phyloP scores from a whole-genome alignment of 1,284 basidiomycete species.

The Sphaerobolus stellatus region DNA sequence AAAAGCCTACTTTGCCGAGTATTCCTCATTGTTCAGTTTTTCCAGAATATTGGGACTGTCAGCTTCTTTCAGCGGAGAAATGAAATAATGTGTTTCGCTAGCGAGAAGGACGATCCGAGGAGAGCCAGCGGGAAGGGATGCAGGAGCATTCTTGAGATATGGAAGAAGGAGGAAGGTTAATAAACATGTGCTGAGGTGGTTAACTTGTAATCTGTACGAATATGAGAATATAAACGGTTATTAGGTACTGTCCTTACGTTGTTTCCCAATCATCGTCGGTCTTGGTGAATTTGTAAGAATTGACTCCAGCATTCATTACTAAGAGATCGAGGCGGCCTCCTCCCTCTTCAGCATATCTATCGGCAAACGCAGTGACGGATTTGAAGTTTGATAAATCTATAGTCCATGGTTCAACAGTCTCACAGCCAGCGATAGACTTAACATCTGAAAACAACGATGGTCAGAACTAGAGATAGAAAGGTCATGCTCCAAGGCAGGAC shows the following conservation, averaged over 20 bases:
- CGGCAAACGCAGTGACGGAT: conserved; percentile 31
- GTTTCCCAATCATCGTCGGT: conserved; percentile 34
- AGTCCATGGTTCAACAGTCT: conserved; percentile 25
- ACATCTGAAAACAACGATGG: conserved; percentile 20
- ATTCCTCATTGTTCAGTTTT: conserved; percentile 29
- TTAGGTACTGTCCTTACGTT: conserved; percentile 20
- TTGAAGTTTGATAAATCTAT: conserved; percentile 32
- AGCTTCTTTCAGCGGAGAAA: conserved; percentile 25
- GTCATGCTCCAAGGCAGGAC: too few relatives aligned
- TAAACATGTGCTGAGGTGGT: conserved; percentile 30
- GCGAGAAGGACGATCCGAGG: conserved; percentile 40
- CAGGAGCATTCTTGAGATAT: conserved; percentile 20
- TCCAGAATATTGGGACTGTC: conserved; percentile 29
- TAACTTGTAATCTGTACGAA: conserved; percentile 29
- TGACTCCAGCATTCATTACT: conserved; percentile 33
- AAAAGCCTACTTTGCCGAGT: too few relatives aligned
- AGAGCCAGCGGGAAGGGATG: conserved; percentile 10
- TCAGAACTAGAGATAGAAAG: neutral
- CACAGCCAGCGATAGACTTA: conserved; percentile 25
- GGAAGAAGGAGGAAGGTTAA: conserved; percentile 31
- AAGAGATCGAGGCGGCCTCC: conserved; percentile 33
- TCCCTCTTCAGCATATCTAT: conserved; percentile 26
- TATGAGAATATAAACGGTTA: neutral
- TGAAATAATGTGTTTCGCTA: conserved; percentile 37
- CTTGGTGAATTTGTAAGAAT: conserved; percentile 15